Conservation (phyloP, 1,284 basidiomycete genomes). For the Leccinum laetum region DNA sequence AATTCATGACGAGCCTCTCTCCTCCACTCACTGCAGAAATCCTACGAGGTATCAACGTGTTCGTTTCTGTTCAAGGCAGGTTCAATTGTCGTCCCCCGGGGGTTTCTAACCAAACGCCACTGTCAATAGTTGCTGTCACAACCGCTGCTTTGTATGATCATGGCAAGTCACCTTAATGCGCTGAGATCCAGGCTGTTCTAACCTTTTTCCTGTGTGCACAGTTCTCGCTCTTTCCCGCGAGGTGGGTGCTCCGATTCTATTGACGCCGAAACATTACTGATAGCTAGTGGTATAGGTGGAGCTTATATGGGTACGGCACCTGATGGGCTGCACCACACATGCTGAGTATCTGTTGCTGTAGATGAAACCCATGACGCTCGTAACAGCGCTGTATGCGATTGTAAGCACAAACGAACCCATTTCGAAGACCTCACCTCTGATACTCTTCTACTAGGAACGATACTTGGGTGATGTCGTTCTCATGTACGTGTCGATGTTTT, state of each 20-base stretch:
- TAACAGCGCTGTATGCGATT: constrained; percentile 26
- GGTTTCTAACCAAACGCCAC: constrained; percentile 6
- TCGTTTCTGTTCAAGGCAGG: constrained; percentile 24
- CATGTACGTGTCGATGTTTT: constrained; percentile 20
- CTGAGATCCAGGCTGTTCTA: background rate
- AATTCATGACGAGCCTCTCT: constrained; percentile 23
- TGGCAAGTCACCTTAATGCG: constrained; percentile 12
- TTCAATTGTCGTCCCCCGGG: background rate
- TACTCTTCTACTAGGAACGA: constrained; percentile 22
- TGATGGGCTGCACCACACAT: background rate
- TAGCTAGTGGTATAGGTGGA: constrained; percentile 21
- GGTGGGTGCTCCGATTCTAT: constrained; percentile 13
- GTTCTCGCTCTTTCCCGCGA: constrained; percentile 29
- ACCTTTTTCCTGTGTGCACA: constrained; percentile 7
- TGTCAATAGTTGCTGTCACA: constrained; percentile 29
- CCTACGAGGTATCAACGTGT: constrained; percentile 13
- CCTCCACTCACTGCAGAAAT: constrained; percentile 4
- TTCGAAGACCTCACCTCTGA: constrained; percentile 4
- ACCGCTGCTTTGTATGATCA: constrained; percentile 30
- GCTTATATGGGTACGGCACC: constrained; percentile 31
- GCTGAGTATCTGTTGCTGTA: constrained; percentile 8
- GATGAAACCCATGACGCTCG: constrained; percentile 27
- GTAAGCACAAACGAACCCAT: constrained; percentile 15
- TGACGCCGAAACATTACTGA: constrained; percentile 4
- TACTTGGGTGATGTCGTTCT: constrained; percentile 33